Percentiles rank a stretch among this genome's conserved stretches.
Evolutionary conservation across 2,329 filamentous ascomycete species (phyloP).

Genomic region (Orbilia oligospora): DNA sequence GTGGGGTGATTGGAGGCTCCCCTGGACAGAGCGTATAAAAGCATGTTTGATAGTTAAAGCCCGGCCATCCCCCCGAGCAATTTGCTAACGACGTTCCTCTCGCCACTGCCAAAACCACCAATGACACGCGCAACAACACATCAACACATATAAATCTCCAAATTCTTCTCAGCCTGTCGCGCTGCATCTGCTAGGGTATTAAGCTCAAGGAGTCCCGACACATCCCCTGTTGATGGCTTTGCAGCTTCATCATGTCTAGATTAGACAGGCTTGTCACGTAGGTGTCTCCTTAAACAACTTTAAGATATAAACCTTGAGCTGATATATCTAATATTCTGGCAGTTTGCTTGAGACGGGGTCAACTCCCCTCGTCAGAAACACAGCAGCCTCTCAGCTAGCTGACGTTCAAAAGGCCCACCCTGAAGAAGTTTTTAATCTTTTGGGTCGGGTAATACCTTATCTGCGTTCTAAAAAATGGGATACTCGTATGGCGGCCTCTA

Average conservation of each 20-base stretch:
- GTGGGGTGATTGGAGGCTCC: slow-evolving; percentile 50
- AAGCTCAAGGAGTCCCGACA: not conserved
- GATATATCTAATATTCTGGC: slow-evolving; percentile 1
- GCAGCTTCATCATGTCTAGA: slow-evolving; percentile 69
- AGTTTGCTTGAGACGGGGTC: slow-evolving; percentile 97
- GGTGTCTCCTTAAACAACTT: slow-evolving; percentile 68
- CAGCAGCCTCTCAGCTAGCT: slow-evolving; percentile 94
- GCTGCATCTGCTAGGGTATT: not conserved
- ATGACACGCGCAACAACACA: slow-evolving; percentile 29
- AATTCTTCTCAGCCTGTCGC: slow-evolving; percentile 11
- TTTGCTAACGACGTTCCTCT: slow-evolving; percentile 32
- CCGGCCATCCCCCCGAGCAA: slow-evolving; percentile 48
- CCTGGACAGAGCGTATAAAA: slow-evolving; percentile 54
- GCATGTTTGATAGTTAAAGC: slow-evolving; percentile 60
- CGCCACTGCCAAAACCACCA: slow-evolving; percentile 37
- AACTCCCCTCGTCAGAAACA: slow-evolving; percentile 94
- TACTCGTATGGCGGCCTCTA: slow-evolving; percentile 91
- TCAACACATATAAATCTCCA: slow-evolving; percentile 36
- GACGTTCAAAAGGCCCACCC: slow-evolving; percentile 99
- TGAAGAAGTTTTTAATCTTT: slow-evolving; percentile 94
- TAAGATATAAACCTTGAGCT: slow-evolving; percentile 3
- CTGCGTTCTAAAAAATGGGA: slow-evolving; percentile 97
- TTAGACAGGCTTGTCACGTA: slow-evolving; percentile 89
- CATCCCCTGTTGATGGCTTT: slow-evolving; percentile 8
- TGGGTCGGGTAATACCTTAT: slow-evolving; percentile 95